Evolutionary conservation across 257 asterid genomes (phyloP), one percentile per base, ranked within the genome.

Genomic region (Solanum piurae): DNA sequence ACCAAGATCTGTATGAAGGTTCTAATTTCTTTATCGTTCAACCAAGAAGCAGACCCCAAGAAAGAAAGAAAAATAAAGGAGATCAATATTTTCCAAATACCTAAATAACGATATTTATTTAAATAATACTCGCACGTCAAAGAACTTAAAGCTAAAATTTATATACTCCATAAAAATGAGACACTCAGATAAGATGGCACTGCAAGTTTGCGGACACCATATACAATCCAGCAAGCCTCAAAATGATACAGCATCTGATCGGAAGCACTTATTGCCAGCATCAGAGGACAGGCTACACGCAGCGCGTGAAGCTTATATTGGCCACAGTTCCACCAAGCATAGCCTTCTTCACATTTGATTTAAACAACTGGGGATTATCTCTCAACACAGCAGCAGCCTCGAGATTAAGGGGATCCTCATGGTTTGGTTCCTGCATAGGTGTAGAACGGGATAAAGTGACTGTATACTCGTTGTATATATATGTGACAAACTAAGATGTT

Each of bases 291-390:
- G 69, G 86, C 89, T 89, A 89, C 23, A 87, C 38, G 87, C 93
- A 92, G 27, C 88, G 85, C 25, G 92, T 16, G 88, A 89, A 93
- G 86, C 33, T 66, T 89, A 88, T 85, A 20, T 89, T 80, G 62
- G 89, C 93, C 87, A 92, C 91, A 46, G 82, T 73, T 25, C 94
- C 94, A 83, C 94, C 96, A 33, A 55, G n/a, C 91, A 93, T 89
- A 6, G 96, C 93, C 90, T 83, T 91, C 84, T 82, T 88, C 88
- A 92, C 96, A 52, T 93, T 91, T 25, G 91, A 80, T 76, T 88
- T 88, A 86, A 93, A 92, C 85, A 83, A 40, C 87, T 44, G 86
- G 1, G 94, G 94, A 83, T 84, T 87, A 18, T 91, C 90, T 87
- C 91, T 90, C 87, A 92, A 62, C 42, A 89, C 91, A 12, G 85